phyloP scores from a whole-genome alignment of 108 stramenopile genomes.

The Pseudonitzschia multistriata region DNA sequence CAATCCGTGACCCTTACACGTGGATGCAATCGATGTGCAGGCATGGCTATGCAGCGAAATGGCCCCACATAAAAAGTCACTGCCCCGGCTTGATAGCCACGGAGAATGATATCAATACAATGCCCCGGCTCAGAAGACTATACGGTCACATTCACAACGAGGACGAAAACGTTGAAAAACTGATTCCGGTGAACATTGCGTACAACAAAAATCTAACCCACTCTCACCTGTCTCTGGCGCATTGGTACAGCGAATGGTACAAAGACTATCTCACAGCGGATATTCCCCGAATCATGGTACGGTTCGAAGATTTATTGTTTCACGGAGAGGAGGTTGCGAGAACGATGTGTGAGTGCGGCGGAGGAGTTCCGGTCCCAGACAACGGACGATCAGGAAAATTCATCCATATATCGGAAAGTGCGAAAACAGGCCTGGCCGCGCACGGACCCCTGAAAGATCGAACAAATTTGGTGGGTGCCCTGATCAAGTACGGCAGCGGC shows the following conservation, averaged over 20 bases:
- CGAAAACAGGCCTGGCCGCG: constrained; percentile 17
- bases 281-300: constrained; percentile 65
- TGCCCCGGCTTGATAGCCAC: constrained; percentile 59
- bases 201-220: background rate
- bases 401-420: constrained; percentile 16
- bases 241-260: constrained; percentile 69
- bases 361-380: constrained; percentile 15
- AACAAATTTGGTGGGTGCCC: constrained; percentile 18
- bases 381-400: constrained; percentile 8
- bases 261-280: constrained; percentile 40
- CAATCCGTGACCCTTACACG: constrained; percentile 80
- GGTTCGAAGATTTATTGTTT: constrained; percentile 63
- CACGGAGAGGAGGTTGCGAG: constrained; percentile 17
- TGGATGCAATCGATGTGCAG: constrained; percentile 85
- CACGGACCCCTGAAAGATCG: constrained; percentile 20
- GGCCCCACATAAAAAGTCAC: constrained; percentile 25
- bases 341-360: constrained; percentile 26
- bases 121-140: background rate
- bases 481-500: constrained; percentile 23
- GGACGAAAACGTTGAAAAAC: background rate
- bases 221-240: constrained; percentile 34
- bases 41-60: constrained; percentile 43
- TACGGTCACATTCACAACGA: background rate
- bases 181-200: constrained; percentile 3
- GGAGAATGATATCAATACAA: constrained; percentile 9